Percentiles rank a stretch among this genome's conserved stretches.
Conservation (phyloP, 768 basidiomycete species). For the Boletus rufocinnamomeus region DNA sequence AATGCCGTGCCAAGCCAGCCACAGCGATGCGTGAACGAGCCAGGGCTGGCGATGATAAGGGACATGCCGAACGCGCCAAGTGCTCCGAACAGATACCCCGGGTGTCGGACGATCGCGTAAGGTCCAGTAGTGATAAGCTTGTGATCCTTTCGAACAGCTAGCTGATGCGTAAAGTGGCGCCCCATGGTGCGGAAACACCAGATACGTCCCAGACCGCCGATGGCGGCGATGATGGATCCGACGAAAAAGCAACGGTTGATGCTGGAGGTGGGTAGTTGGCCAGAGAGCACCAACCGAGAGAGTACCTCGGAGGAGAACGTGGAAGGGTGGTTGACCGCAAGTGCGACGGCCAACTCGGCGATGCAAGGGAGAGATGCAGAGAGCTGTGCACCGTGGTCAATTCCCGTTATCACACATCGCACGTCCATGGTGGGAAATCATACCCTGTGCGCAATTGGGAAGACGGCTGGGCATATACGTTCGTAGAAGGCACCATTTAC, state of each 20-base stretch:
- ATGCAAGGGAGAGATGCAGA: conserved; percentile 33
- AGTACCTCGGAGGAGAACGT: conserved; percentile 24
- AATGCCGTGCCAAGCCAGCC: conserved; percentile 30
- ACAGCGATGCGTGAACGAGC: conserved; percentile 29
- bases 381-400: conserved; percentile 19
- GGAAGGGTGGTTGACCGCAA: conserved; percentile 23
- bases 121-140: conserved; percentile 37
- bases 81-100: conserved; percentile 32
- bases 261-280: conserved; percentile 19
- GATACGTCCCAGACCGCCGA: conserved; percentile 38
- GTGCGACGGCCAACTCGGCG: conserved; percentile 27
- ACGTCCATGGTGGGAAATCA: neutral
- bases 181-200: conserved; percentile 39
- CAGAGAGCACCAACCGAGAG: conserved; percentile 21
- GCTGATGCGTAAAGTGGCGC: conserved; percentile 38
- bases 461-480: conserved; percentile 22
- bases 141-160: conserved; percentile 34
- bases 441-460: conserved; percentile 30
- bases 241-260: conserved; percentile 32
- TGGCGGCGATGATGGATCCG: conserved; percentile 29
- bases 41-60: conserved; percentile 33
- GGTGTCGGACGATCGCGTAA: conserved; percentile 40
- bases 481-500: conserved; percentile 26
- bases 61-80: conserved; percentile 34
- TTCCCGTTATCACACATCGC: neutral